These are phyloP conservation scores for Naegleria gruberi DNA, from an alignment of 208 protist genomes.

Conservation along the genomic window DNA sequence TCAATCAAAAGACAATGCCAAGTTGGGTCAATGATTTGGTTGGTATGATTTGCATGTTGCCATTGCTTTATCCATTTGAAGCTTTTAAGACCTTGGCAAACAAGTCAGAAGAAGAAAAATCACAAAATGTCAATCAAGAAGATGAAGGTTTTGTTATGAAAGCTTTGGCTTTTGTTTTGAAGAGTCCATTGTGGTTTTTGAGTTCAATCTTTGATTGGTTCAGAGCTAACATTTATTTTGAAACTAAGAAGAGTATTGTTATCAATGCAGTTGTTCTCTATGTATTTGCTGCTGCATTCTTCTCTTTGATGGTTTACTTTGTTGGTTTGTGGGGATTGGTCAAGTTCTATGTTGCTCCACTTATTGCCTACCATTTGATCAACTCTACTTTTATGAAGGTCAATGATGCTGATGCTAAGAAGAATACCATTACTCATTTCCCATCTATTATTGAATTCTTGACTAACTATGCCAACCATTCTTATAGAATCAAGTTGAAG, in stretches of 20 bases:
- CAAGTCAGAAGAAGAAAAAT: neutral
- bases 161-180: neutral
- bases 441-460: constrained; percentile 6
- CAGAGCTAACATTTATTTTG: neutral
- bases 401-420: neutral
- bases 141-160: neutral
- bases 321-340: neutral
- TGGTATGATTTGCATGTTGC: neutral
- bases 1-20: neutral
- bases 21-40: neutral
- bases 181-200: neutral
- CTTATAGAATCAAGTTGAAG: neutral
- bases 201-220: neutral
- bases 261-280: neutral
- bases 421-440: neutral
- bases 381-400: neutral
- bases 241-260: neutral
- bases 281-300: neutral
- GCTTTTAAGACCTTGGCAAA: neutral
- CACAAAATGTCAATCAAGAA: neutral
- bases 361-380: neutral
- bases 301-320: constrained; percentile 1
- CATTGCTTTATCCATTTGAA: constrained; percentile 6
- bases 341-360: neutral
- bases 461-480: constrained; percentile 9